These are phyloP conservation scores for Samsoniella hepiali DNA, from an alignment of 2,329 filamentous ascomycete genomes.

Conservation along the genomic window DNA sequence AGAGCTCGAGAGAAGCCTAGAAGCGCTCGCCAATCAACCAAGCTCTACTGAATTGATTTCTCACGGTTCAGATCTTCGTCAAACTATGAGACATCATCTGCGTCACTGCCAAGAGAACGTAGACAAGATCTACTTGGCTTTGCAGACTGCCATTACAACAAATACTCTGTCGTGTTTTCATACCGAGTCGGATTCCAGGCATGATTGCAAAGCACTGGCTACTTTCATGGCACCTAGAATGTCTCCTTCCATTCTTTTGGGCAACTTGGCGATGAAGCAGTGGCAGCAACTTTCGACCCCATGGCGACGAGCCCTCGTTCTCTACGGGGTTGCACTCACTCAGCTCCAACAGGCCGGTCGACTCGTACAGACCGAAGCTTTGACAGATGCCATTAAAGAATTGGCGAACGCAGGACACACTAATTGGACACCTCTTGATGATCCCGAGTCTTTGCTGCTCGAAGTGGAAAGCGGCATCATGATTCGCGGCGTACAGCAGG, in stretches of 20 bases:
- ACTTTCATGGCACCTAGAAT: constrained; percentile 4
- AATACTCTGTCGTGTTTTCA: no score
- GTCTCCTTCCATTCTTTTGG: background rate
- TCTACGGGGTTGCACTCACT: background rate
- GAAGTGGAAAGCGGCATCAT: constrained; percentile 62
- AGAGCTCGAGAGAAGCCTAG: no score
- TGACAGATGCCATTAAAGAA: background rate
- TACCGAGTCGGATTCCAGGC: no score
- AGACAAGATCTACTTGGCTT: background rate
- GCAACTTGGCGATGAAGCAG: background rate
- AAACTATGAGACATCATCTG: background rate
- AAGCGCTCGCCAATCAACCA: no score
- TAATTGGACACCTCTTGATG: background rate
- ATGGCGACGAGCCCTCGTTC: background rate
- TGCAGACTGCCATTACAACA: background rate
- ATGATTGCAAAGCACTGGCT: background rate
- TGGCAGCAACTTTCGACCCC: no score
- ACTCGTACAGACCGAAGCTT: background rate
- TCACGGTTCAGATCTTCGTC: no score
- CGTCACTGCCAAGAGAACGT: background rate
- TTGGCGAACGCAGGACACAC: background rate
- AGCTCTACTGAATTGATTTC: no score
- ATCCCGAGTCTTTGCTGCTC: constrained; percentile 60
- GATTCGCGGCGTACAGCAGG: constrained; percentile 57
- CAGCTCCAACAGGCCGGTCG: background rate